Base-by-base conservation (phyloP, 2,329 filamentous ascomycete species). In the Furcasterigmium sp. region DNA sequence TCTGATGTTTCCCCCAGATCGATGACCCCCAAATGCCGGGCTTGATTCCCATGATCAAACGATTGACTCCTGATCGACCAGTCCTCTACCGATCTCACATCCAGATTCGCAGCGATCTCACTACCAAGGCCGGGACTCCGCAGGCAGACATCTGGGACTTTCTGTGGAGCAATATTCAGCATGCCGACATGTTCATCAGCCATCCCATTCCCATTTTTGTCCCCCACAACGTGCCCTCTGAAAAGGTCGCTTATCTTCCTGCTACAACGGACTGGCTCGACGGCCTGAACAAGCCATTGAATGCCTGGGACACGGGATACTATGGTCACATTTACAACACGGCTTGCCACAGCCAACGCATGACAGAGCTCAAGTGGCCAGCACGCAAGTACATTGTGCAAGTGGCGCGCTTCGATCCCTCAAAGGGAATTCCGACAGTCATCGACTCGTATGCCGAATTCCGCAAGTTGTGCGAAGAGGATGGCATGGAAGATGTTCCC, bases 11-110 rank as follows among this genome's bases (percentile, higher is more conserved):
- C 20, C 8, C 17, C 19, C 45, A 77, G 74, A 80, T 91, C 41
- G 87, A 93, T 53, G 87, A 93, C 52, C 86, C 87, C 2, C 87
- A 93, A 62, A 91, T 91, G 87, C 86, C 87, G 3, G 79, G 78
- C 6, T 69, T 93, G 29, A 87, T 91, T 42, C 81, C 83, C 4
- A 68, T 91, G 26, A 84, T 88, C 56, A 91, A 90, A 64, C 67
- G 77, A 45, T 46, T 74, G 7, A 86, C 85, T 2, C 85, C 86
- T 1, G 61, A 83, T n/a, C 78, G 87, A 11, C 87, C 87, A 1
- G 78, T 93, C 18, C 77, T 91, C 32, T 93, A 87, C 65, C 79
- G 87, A 46, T 89, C 84, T 38, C 87, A 93, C 59, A 93, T 93
- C 44, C 86, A 93, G 61, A 82, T 93, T 45, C 80, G 87, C 44